Base-by-base conservation (phyloP, 2,329 filamentous ascomycete genomes). In the Lecanosticta acicola region DNA sequence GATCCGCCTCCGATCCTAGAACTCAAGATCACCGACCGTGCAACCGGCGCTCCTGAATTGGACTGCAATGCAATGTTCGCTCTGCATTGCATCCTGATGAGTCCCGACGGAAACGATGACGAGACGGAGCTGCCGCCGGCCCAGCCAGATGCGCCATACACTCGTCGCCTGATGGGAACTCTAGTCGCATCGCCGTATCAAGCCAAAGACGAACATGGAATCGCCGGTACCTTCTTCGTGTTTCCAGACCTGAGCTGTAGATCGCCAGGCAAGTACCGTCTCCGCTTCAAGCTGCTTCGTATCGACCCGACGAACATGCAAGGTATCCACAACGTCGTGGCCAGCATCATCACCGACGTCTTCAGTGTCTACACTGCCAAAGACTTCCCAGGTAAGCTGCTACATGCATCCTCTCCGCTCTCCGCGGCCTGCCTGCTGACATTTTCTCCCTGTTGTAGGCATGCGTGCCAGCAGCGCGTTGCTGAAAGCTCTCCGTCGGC, bases 1-100 rank as follows among this genome's bases (percentile, higher is more conserved):
- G 87, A 93, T 60, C 87, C 87, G 33, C 87, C 87, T 2, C 87
- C 87, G 11, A 91, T 93, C 59, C 78, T 93, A 17, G 81, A 91
- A 61, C 76, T 91, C 38, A 71, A 74, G 20, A 78, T 88, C 45
- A 78, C 80, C 41, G 77, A 83, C 50, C 72, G 77, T 1, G 71
- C 68, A 29, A 73, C 70, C 11, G 70, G 71, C 36, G 67, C 85
- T 19, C 62, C 63, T 5, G 76, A 78, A 33, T 79, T 82, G 59
- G 79, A 80, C 41, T 78, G 80, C 56, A 81, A 81, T 46, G 84
- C 88, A 10, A 61, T 66, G 53, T 53, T 63, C 13, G 62, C 63
- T 4, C 79, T 91, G 58, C 83, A 87, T 63, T 90, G 85, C 66
- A 84, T 80, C 4, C 80, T 93, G 43, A 85, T 80, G 76, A 83